These are phyloP conservation scores for Lenzites betulinus DNA, from an alignment of 768 basidiomycete species.

Conservation along the genomic window DNA sequence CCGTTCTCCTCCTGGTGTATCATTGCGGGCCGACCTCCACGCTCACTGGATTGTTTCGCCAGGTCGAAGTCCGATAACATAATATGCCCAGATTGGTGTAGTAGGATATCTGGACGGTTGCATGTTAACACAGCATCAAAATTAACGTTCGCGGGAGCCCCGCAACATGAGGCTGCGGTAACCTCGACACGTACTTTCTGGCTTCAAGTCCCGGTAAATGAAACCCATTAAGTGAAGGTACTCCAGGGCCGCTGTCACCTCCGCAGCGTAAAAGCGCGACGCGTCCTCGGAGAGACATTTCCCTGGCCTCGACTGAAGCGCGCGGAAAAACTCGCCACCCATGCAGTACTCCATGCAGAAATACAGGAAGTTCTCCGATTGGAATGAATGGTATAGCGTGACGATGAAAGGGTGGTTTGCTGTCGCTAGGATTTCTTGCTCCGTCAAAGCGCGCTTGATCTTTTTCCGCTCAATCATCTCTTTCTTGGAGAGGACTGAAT, in stretches of 20 bases:
- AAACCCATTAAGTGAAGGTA: constrained; percentile 99
- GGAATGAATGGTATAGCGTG: constrained; percentile 98
- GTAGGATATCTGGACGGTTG: constrained; percentile 75
- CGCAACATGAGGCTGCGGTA: constrained; percentile 1
- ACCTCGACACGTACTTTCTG: constrained; percentile 81
- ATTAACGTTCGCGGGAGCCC: constrained; percentile 15
- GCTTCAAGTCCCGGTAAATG: constrained; percentile 98
- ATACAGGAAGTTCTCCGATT: constrained; percentile 96
- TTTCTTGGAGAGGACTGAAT: constrained; percentile 92
- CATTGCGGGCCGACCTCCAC: constrained; percentile 82
- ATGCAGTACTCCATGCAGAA: constrained; percentile 99
- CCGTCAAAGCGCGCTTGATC: constrained; percentile 97
- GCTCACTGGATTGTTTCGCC: constrained; percentile 91
- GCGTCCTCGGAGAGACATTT: constrained; percentile 96
- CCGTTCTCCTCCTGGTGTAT: constrained; percentile 90
- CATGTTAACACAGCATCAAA: constrained; percentile 19
- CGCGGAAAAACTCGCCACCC: constrained; percentile 99
- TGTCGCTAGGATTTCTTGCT: constrained; percentile 98
- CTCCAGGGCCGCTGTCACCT: constrained; percentile 96
- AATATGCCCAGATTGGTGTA: constrained; percentile 98
- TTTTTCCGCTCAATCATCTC: constrained; percentile 99
- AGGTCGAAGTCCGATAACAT: constrained; percentile 99
- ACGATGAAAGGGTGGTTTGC: constrained; percentile 99
- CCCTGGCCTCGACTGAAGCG: constrained; percentile 93
- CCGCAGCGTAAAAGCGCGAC: constrained; percentile 96